phyloP scores from a whole-genome alignment of 495 filamentous ascomycete genomes.

The Cercophora scortea region DNA sequence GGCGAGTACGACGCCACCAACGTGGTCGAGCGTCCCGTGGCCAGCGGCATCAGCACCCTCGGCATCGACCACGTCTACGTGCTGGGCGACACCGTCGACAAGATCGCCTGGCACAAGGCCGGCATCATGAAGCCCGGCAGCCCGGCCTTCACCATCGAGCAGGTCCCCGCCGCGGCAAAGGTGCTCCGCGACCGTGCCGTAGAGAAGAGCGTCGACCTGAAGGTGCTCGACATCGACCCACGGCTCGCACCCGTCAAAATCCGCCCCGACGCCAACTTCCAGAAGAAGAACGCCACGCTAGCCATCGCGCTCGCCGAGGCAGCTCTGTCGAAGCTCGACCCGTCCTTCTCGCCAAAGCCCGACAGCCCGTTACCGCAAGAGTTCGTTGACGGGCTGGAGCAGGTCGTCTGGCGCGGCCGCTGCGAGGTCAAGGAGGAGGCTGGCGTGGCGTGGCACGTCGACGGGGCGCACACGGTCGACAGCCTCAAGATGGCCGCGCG shows the following conservation, averaged over 20 bases:
- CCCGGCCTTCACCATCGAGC: constrained; percentile 67
- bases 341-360: constrained; percentile 15
- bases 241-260: constrained; percentile 59
- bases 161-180: constrained; percentile 54
- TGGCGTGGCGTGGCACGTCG: constrained; percentile 76
- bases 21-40: constrained; percentile 66
- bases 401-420: constrained; percentile 69
- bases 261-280: constrained; percentile 71
- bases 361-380: constrained; percentile 46
- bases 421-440: constrained; percentile 68
- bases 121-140: constrained; percentile 76
- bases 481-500: constrained; percentile 69
- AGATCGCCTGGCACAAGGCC: constrained; percentile 96
- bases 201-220: constrained; percentile 54
- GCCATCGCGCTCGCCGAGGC: constrained; percentile 68
- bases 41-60: constrained; percentile 70
- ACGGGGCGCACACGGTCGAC: constrained; percentile 86
- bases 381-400: constrained; percentile 68
- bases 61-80: constrained; percentile 83
- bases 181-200: constrained; percentile 65
- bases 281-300: constrained; percentile 78
- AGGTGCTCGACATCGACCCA: constrained; percentile 55
- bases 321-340: constrained; percentile 39
- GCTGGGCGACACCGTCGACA: constrained; percentile 74
- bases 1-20: constrained; percentile 94